A percentile compares a stretch with the other conserved stretches of the same genome.
phyloP scores from a whole-genome alignment of 78 protist genomes.

The Dictyostelium capitatum region DNA sequence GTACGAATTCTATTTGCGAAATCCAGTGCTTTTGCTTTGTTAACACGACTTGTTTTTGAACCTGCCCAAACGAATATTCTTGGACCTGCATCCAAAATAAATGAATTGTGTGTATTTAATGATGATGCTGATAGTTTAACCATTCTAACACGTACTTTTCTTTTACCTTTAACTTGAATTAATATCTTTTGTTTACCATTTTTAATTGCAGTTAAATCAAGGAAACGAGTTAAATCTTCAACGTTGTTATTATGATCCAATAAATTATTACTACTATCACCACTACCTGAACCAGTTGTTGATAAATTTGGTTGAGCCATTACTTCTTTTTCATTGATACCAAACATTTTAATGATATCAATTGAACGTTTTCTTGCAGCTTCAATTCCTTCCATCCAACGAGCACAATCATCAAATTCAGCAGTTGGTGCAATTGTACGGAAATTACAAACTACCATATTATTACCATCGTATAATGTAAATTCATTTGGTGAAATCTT shows the following conservation, averaged over 20 bases:
- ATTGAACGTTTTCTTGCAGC: slow-evolving; percentile 76
- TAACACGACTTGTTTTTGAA: slow-evolving; percentile 66
- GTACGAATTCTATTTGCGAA: slow-evolving; percentile 78
- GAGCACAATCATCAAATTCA: slow-evolving; percentile 65
- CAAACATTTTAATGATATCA: slow-evolving; percentile 71
- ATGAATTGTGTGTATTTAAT: slow-evolving; percentile 75
- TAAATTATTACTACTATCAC: neutral
- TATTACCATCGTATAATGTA: slow-evolving; percentile 26
- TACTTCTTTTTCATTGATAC: slow-evolving; percentile 46
- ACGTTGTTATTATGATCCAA: neutral
- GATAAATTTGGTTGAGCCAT: neutral
- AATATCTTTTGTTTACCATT: slow-evolving; percentile 72
- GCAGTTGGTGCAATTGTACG: slow-evolving; percentile 59
- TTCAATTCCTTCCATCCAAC: slow-evolving; percentile 73
- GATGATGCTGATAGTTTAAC: slow-evolving; percentile 47
- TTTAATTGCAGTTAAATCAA: slow-evolving; percentile 46
- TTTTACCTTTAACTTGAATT: slow-evolving; percentile 84
- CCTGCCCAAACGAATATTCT: slow-evolving; percentile 81
- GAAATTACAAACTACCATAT: slow-evolving; percentile 60
- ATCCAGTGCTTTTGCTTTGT: slow-evolving; percentile 81
- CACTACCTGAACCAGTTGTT: slow-evolving; percentile 12
- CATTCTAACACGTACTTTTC: slow-evolving; percentile 66
- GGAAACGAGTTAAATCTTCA: neutral
- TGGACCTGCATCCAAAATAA: slow-evolving; percentile 78
- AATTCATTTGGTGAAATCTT: slow-evolving; percentile 74